Evolutionary conservation across 306 rosid genomes (phyloP).

Genomic region (Malus fusca): DNA sequence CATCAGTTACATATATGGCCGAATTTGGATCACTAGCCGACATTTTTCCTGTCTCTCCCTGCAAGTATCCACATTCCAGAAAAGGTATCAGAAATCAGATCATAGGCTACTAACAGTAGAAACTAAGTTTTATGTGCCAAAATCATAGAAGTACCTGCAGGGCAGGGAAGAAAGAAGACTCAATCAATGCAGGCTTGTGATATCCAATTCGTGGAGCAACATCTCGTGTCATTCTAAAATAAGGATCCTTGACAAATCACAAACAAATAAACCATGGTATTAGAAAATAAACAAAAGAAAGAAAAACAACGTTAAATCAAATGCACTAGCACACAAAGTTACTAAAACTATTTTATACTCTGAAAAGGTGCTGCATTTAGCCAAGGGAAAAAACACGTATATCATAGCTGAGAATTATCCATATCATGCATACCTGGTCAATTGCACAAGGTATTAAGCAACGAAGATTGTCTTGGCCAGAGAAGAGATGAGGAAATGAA

Average conservation of each 20-base stretch:
- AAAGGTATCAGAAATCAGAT: slow-evolving; percentile 8
- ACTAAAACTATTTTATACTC: neutral
- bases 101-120: neutral
- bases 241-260: slow-evolving; percentile 68
- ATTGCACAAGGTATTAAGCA: slow-evolving; percentile 96
- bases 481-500: slow-evolving; percentile 89
- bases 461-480: slow-evolving; percentile 65
- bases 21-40: slow-evolving; percentile 98
- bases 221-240: slow-evolving; percentile 94
- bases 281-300: neutral
- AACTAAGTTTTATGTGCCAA: neutral
- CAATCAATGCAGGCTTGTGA: slow-evolving; percentile 85
- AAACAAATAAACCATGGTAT: slow-evolving; percentile 11
- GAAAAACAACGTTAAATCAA: neutral
- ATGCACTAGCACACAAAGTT: neutral
- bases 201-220: slow-evolving; percentile 84
- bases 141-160: slow-evolving; percentile 58
- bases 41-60: slow-evolving; percentile 97
- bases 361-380: neutral
- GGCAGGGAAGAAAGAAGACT: slow-evolving; percentile 85
- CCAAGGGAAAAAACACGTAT: neutral
- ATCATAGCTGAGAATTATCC: neutral
- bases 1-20: slow-evolving; percentile 94
- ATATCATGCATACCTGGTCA: slow-evolving; percentile 61
- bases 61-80: slow-evolving; percentile 32